phyloP scores from a whole-genome alignment of 2,329 filamentous ascomycete species.

The Teratosphaeria nubilosa region DNA sequence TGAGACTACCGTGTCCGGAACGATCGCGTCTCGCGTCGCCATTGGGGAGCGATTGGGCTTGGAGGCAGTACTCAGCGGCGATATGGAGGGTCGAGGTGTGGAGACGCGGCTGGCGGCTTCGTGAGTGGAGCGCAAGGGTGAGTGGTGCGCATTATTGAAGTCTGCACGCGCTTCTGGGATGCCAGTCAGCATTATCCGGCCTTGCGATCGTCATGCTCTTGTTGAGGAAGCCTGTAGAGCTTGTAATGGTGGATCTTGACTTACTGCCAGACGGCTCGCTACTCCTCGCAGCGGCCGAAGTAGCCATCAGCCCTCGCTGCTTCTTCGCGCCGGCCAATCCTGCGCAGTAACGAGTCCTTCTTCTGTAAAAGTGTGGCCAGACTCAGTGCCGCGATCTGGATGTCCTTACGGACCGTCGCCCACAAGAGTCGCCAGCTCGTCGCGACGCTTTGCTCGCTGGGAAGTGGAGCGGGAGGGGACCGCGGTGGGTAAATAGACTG shows the following conservation, averaged over 20 bases:
- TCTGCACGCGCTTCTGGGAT: conserved; percentile 7
- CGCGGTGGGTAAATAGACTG: not conserved
- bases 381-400: not conserved
- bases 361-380: not conserved
- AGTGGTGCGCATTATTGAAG: conserved; percentile 6
- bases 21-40: conserved; percentile 9
- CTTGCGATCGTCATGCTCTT: not conserved
- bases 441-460: not conserved
- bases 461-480: not conserved
- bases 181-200: not conserved
- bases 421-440: not conserved
- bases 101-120: conserved; percentile 7
- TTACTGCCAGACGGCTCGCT: conserved; percentile 13
- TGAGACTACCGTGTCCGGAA: not conserved
- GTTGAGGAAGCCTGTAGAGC: not conserved
- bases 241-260: conserved; percentile 1
- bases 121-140: conserved; percentile 6
- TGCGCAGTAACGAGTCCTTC: not conserved
- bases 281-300: conserved; percentile 17
- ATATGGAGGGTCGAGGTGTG: conserved; percentile 24
- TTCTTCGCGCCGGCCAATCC: not conserved
- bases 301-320: conserved; percentile 12
- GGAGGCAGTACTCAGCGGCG: conserved; percentile 24
- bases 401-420: not conserved
- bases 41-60: conserved; percentile 18